A percentile compares a stretch with the other conserved stretches of the same genome.
phyloP scores from a whole-genome alignment of 768 basidiomycete genomes.

The Tubosaeta sp. region DNA sequence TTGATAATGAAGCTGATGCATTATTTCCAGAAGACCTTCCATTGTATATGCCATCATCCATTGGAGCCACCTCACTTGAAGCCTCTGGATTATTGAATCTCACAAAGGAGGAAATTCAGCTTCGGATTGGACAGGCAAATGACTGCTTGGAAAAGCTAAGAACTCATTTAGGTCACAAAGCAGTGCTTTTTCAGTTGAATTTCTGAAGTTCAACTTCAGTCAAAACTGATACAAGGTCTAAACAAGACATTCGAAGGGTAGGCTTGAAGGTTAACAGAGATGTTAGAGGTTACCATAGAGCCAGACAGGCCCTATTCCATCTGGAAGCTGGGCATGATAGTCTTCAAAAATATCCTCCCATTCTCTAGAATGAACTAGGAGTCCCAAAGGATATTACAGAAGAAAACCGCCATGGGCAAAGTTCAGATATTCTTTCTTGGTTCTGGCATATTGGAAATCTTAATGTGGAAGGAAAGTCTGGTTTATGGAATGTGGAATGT shows the following conservation, averaged over 20 bases:
- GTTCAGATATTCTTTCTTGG: not conserved
- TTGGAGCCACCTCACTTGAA: too few species aligned
- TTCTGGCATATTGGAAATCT: not conserved
- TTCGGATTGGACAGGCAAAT: not conserved
- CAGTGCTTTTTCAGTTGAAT: not conserved
- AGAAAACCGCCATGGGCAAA: not conserved
- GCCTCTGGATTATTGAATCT: too few species aligned
- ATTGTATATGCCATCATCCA: too few species aligned
- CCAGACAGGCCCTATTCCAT: not conserved
- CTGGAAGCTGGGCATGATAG: not conserved
- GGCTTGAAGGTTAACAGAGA: not conserved
- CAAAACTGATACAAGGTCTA: not conserved
- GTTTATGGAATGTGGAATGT: not conserved
- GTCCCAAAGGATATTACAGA: not conserved
- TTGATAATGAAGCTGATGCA: too few species aligned
- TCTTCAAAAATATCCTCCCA: not conserved
- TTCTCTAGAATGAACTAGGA: not conserved
- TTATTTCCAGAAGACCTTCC: too few species aligned
- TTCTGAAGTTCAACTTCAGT: not conserved
- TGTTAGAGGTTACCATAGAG: not conserved
- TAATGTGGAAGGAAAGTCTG: not conserved
- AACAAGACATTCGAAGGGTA: not conserved
- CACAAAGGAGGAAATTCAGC: not conserved
- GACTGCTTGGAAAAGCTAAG: not conserved
- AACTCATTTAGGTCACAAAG: not conserved